Evolutionary conservation across 495 filamentous ascomycete species (phyloP), one percentile per base, ranked within the genome.

Genomic region (Talaromyces trachyspermus): DNA sequence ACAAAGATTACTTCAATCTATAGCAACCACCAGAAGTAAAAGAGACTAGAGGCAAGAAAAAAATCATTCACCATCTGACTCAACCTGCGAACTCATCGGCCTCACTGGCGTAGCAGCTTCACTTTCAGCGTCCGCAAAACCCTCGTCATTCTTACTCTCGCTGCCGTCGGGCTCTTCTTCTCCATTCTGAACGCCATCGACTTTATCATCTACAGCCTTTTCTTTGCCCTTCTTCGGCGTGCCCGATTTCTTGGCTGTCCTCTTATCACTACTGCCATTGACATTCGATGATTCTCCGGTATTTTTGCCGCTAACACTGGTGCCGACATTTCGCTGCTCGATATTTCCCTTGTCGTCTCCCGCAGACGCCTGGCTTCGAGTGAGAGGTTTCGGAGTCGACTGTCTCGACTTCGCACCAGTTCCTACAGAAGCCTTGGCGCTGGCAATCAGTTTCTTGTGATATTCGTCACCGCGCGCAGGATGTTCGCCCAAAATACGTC

Each of bases 401-500:
- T 37, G 44, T 12, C 42, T 43, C 4, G 22, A 25, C n/a, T n/a
- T n/a, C n/a, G n/a, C n/a, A n/a, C n/a, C n/a, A n/a, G n/a, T n/a
- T n/a, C n/a, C n/a, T n/a, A n/a, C n/a, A n/a, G n/a, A n/a, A 18
- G 42, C 42, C 18, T 26, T 32, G 29, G 42, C 42, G 26, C 26
- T 45, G 18, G 25, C 17, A 10, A 46, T 25, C 52, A 72, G 49
- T 22, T 59, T 53, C 43, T 70, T 68, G 46, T 72, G 69, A 42
- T 66, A 72, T 7, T 65, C 64, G 37, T 61, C 59, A 3, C 70
- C 65, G 1, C 54, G 36, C 44, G 69, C 67, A 0, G 62, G 60
- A 41, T 77, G 72, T 51, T 85, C 77, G 56, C 88, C 75, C 8
- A 77, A 57, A 49, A 90, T 71, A 51, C 89, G 83, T 25, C 61